Evolutionary conservation across 179 eudicot species (phyloP).

Genomic region (Pouteria campechiana): DNA sequence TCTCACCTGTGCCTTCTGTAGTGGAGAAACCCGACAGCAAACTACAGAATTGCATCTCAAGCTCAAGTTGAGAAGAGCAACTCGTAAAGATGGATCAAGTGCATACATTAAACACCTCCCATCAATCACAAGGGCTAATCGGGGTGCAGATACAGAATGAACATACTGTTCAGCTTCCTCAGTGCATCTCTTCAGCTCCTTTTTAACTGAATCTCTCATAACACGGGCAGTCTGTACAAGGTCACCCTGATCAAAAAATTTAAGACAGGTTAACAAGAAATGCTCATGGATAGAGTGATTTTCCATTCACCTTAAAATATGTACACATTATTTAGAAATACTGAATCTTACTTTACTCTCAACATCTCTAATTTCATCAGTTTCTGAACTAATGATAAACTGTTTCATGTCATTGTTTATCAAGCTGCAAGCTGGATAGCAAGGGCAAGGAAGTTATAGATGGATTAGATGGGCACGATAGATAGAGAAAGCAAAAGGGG

Average conservation of each 20-base stretch:
- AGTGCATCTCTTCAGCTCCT: slow-evolving; percentile 51
- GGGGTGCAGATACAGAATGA: slow-evolving; percentile 33
- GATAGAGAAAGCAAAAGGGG: neutral
- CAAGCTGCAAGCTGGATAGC: slow-evolving; percentile 78
- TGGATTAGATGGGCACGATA: neutral
- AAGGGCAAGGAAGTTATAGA: neutral
- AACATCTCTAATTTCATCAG: slow-evolving; percentile 74
- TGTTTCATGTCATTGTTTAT: slow-evolving; percentile 89
- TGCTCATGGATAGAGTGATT: too few species aligned
- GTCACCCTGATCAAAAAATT: slow-evolving; percentile 49
- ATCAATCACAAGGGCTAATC: slow-evolving; percentile 82
- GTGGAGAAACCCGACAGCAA: slow-evolving; percentile 98
- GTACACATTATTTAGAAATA: neutral
- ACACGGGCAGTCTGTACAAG: slow-evolving; percentile 76
- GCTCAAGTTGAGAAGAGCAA: slow-evolving; percentile 71
- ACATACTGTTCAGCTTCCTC: slow-evolving; percentile 66
- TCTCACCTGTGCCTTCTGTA: slow-evolving; percentile 92
- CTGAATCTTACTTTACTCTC: slow-evolving; percentile 73
- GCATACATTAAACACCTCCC: slow-evolving; percentile 99
- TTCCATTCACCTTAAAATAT: too few species aligned
- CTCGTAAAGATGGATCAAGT: slow-evolving; percentile 72
- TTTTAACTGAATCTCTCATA: slow-evolving; percentile 48
- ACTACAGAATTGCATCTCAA: slow-evolving; percentile 83
- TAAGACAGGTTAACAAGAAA: too few species aligned
- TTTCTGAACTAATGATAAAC: slow-evolving; percentile 86